Evolutionary conservation across 257 asterid species (phyloP), one percentile per base, ranked within the genome.

Genomic region (Solanum megistacrolobum): DNA sequence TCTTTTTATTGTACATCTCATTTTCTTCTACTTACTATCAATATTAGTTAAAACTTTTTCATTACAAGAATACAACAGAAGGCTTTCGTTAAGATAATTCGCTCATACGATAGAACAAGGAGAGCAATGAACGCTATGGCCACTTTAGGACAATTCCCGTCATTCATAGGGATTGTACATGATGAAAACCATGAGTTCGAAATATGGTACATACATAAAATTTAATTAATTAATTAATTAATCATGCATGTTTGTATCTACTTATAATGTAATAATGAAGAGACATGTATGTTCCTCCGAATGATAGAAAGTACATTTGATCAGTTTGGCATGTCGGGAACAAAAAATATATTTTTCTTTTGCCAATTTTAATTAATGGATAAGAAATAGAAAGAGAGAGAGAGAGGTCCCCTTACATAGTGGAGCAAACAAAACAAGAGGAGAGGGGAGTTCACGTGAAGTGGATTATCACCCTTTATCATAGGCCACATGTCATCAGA

Each of bases 381-480:
- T 10, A 43, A 43, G 48, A 43, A 43, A 11, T 11, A 43, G 48
- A 43, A 11, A 43, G 48, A 41, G 86, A 36, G 46, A 60, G 86
- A 38, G 43, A 38, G 83, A 69, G 88, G 88, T 86, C 88, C 88
- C 88, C 88, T 9, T 16, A 14, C 83, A 39, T 23, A 35, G 34
- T 60, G 88, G 88, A 11, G 68, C 32, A 39, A 41, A 69, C 71
- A 69, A 36, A 86, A 86, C 88, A 86, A 86, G 65, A 86, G 32
- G 65, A 86, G 32, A 34, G 35, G 52, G 68, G 88, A 36, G 62
- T 86, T 86, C 83, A 86, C 88, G 88, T 86, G 88, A 43, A 86
- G 82, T 41, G 10, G 29, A 85, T 66, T 60, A 41, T 39, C 41
- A 13, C 12, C 36, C 60, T 85, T 36, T 85, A 66, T 62, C 38